Percentiles rank a stretch among this genome's conserved stretches.
phyloP scores from a whole-genome alignment of 2,329 filamentous ascomycete genomes.

The Beauveria asiatica region DNA sequence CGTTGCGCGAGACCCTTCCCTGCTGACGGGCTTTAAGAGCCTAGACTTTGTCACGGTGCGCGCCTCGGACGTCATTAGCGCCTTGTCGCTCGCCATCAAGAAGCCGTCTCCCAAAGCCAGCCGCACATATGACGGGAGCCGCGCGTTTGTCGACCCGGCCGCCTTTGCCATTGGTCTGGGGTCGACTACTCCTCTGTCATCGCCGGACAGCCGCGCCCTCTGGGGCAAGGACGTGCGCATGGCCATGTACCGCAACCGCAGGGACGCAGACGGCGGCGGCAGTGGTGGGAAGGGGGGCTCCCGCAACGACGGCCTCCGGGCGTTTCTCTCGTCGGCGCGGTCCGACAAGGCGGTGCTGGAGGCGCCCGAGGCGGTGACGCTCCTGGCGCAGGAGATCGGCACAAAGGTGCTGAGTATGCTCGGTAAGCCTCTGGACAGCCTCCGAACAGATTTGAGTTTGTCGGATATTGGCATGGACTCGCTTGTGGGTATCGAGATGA shows the following conservation, averaged over 20 bases:
- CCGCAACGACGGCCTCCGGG: not conserved
- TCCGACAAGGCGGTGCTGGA: not conserved
- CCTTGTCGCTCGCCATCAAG: not conserved
- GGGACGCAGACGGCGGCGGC: constrained; percentile 6
- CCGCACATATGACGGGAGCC: not conserved
- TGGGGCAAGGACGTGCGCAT: not conserved
- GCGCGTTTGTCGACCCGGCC: not conserved
- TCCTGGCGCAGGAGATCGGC: constrained; percentile 10
- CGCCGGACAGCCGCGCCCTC: not conserved
- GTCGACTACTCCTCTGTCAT: not conserved
- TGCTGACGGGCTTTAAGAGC: not conserved
- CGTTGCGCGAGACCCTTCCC: constrained; percentile 13
- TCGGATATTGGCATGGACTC: constrained; percentile 15
- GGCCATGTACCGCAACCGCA: not conserved
- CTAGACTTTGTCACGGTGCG: not conserved
- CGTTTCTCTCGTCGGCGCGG: not conserved
- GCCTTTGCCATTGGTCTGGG: not conserved
- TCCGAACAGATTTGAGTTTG: constrained; percentile 5
- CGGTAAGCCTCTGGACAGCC: constrained; percentile 11
- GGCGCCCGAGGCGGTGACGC: not conserved
- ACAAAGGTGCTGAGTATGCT: constrained; percentile 11
- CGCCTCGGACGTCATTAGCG: not conserved
- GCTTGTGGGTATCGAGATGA: constrained; percentile 16
- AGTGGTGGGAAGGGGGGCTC: not conserved
- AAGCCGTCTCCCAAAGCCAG: not conserved